These are phyloP conservation scores for Solanum etuberosum DNA, from an alignment of 257 asterid genomes.

Conservation along the genomic window DNA sequence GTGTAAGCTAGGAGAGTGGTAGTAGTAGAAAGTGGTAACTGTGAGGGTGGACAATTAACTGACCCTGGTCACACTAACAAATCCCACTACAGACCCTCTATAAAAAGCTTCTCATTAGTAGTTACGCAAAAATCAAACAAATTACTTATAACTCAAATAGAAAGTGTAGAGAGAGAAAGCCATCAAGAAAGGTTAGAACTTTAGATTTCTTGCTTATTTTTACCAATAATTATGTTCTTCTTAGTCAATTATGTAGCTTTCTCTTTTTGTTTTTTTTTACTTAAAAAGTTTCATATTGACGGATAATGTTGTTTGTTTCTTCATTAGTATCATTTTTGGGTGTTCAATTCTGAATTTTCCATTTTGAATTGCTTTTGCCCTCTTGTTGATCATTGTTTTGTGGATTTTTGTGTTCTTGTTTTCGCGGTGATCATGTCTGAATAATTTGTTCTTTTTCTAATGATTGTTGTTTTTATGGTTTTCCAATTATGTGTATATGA, in stretches of 20 bases:
- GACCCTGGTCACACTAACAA: constrained; percentile 25
- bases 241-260: background rate
- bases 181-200: background rate
- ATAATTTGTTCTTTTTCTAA: background rate
- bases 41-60: background rate
- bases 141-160: background rate
- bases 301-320: background rate
- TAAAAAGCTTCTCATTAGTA: constrained; percentile 7
- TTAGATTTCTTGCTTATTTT: background rate
- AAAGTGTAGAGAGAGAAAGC: background rate
- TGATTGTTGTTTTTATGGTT: background rate
- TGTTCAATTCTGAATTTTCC: background rate
- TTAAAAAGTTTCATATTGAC: background rate
- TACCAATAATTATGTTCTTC: background rate
- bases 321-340: background rate
- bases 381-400: background rate
- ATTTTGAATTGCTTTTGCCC: background rate
- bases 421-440: background rate
- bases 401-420: background rate
- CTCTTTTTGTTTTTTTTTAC: background rate
- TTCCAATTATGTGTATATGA: background rate
- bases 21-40: background rate
- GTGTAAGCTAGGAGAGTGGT: background rate
- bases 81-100: constrained; percentile 3
- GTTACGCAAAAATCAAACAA: background rate